Percentiles rank a stretch among this genome's conserved stretches.
phyloP scores from a whole-genome alignment of 2,329 filamentous ascomycete species.

The Phaeomoniella chlamydospora region DNA sequence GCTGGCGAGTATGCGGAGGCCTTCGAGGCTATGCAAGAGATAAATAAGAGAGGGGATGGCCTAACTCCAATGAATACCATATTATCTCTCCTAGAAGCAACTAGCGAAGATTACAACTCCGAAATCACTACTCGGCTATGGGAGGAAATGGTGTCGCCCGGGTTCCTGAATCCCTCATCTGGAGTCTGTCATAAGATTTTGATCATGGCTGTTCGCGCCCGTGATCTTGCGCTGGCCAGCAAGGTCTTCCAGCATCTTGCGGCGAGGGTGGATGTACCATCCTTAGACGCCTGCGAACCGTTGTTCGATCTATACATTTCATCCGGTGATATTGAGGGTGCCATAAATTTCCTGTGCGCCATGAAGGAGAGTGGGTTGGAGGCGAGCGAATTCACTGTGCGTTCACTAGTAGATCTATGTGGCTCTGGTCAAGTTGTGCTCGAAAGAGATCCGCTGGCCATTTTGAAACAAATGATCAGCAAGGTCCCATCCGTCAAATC shows the following conservation, averaged over 20 bases:
- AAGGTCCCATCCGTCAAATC: background rate
- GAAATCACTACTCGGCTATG: background rate
- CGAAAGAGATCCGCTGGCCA: background rate
- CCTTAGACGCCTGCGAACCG: background rate
- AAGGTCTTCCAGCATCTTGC: background rate
- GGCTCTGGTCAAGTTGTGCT: too few relatives aligned
- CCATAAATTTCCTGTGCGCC: background rate
- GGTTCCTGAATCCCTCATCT: background rate
- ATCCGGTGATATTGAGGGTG: background rate
- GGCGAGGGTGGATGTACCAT: background rate
- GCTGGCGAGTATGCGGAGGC: background rate
- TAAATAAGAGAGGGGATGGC: background rate
- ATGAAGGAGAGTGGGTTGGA: background rate
- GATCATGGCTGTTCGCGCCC: background rate
- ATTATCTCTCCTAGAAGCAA: background rate
- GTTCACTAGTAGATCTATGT: background rate
- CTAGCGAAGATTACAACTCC: background rate
- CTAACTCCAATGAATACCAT: background rate
- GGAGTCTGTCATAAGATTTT: slow-evolving; percentile 1
- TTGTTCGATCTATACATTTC: background rate
- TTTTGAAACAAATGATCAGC: background rate
- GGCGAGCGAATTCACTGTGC: background rate
- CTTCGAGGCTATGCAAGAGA: background rate
- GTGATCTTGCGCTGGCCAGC: background rate
- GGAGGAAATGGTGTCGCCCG: background rate